phyloP scores from a whole-genome alignment of 1,139 yeast species.

The Diutina sp. region DNA sequence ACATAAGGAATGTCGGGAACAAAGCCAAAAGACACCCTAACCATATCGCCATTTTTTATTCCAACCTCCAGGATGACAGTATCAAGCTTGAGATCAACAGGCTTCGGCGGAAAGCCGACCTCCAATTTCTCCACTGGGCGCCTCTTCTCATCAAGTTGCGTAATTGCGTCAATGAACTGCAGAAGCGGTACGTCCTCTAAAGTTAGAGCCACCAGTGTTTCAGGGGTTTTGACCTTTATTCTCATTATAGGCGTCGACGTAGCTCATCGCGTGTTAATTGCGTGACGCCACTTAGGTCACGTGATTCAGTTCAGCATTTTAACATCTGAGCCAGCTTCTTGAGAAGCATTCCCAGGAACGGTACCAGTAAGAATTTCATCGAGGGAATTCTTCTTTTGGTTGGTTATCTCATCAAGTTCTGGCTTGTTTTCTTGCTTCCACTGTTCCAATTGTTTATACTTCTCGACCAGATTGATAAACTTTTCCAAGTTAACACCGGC shows the following conservation, averaged over 20 bases:
- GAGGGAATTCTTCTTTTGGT: conserved; percentile 27
- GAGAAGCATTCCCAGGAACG: conserved; percentile 4
- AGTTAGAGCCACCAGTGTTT: conserved; percentile 1
- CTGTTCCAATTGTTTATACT: conserved; percentile 30
- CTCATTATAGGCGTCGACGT: background rate
- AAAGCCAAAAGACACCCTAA: conserved; percentile 9
- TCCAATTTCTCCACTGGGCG: conserved; percentile 16
- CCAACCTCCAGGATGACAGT: conserved; percentile 24
- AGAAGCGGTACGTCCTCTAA: background rate
- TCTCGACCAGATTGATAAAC: conserved; percentile 50
- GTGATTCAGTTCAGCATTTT: background rate
- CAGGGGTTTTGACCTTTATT: background rate
- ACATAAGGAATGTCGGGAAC: conserved; percentile 17
- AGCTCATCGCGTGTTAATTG: background rate
- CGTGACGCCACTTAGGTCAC: background rate
- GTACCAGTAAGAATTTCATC: conserved; percentile 27
- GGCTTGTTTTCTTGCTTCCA: conserved; percentile 25
- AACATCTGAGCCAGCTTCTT: background rate
- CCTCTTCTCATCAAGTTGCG: background rate
- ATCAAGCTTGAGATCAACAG: conserved; percentile 16
- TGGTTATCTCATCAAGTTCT: conserved; percentile 21
- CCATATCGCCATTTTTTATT: conserved; percentile 45
- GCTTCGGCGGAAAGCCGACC: conserved; percentile 51
- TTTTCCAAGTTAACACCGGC: conserved; percentile 63
- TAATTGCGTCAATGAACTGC: background rate